Evolutionary conservation across 768 basidiomycete species (phyloP), one percentile per base, ranked within the genome.

Genomic region (Exsudoporus frostii): DNA sequence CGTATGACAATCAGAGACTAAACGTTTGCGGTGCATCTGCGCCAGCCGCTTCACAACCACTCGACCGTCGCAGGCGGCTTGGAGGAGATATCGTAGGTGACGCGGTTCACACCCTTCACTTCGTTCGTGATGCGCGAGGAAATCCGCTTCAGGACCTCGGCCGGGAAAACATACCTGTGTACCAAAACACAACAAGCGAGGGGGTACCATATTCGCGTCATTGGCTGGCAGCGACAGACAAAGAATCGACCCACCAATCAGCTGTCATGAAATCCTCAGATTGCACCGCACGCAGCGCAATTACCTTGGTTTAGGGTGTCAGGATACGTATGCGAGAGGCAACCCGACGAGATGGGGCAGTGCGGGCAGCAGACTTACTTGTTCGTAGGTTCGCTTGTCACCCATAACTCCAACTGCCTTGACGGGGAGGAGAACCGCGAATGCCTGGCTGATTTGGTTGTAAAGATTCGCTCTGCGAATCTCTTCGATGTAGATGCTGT

Each of bases 231-330:
- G 10, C 6, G 27, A 47, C 19, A 36, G 30, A 34, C 10, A 24
- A 36, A 27, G 8, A 45, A 27, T 2, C 11, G 45, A 64, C 82
- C 39, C 65, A 93, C 96, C 96, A 98, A 69, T 98, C 96, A 33
- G 97, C 97, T 14, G 97, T 99, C 97, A 99, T 99, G 68, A 99
- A 99, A 71, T 99, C 97, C 68, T 98, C 96, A n/a, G 94, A 86
- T 67, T 91, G 88, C 9, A 98, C 96, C 3, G 97, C 97, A 46
- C 97, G 84, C 48, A 99, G 77, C 1, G 92, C 91, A 53, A 98
- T 92, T 45, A 99, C 95, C 85, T 89, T 60, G 27, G 30, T 27
- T 37, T 3, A 25, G 14, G 34, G 48, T 37, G 24, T 60, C 20
- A 46, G 52, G 55, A 54, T 42, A 50, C 2, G 33, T 4, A 32